A percentile compares a stretch with the other conserved stretches of the same genome.
phyloP scores from a whole-genome alignment of 2,329 filamentous ascomycete genomes.

The Alternaria incomplexa region DNA sequence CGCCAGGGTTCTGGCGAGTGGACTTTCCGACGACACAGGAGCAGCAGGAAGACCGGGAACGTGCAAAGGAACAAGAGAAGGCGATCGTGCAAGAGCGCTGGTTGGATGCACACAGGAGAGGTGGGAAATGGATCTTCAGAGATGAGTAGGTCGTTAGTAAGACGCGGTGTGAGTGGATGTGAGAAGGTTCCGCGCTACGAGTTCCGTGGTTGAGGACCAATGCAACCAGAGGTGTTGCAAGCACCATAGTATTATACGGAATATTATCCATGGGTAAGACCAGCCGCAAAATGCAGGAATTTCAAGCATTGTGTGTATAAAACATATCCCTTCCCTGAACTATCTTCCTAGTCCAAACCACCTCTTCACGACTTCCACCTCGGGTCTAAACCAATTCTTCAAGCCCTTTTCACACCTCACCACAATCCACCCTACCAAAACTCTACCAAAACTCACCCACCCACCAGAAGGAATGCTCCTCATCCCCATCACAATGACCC shows the following conservation, averaged over 20 bases:
- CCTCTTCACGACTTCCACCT: background rate
- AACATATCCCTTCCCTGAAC: background rate
- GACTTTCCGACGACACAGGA: conserved; percentile 93
- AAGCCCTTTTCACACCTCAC: background rate
- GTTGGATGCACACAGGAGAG: conserved; percentile 78
- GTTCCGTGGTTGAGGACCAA: background rate
- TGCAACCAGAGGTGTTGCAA: background rate
- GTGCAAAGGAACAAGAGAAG: conserved; percentile 68
- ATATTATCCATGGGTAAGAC: background rate
- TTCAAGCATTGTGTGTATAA: background rate
- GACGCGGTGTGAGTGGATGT: background rate
- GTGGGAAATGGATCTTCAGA: conserved; percentile 79
- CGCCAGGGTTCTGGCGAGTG: conserved; percentile 87
- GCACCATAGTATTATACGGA: background rate
- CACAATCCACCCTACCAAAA: background rate
- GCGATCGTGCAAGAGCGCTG: conserved; percentile 74
- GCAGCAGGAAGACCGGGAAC: conserved; percentile 66
- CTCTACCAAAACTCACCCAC: background rate
- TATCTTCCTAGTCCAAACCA: background rate
- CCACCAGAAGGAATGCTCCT: background rate
- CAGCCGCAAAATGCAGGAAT: background rate
- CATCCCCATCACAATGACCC: background rate
- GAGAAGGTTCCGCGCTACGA: background rate
- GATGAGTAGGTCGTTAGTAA: conserved; percentile 66
- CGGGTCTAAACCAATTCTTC: background rate